A percentile compares a stretch with the other conserved stretches of the same genome.
Evolutionary conservation across 148 eudicot genomes (phyloP).

Genomic region (Tetragonia tetragonoides): DNA sequence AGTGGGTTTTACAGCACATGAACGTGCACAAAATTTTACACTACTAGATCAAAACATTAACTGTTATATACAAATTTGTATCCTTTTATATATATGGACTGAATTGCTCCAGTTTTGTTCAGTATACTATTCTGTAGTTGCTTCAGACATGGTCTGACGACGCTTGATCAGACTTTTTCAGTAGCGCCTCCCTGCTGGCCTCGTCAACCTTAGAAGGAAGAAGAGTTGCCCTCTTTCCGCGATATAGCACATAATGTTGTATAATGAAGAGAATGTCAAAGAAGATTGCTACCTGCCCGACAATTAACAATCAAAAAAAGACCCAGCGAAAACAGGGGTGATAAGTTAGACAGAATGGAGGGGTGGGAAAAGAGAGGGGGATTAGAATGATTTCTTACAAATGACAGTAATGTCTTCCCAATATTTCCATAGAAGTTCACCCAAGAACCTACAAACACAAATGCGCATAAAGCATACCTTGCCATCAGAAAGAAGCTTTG

Average conservation of each 20-base stretch:
- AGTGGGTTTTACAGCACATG: not conserved
- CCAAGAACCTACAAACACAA: slow-evolving; percentile 61
- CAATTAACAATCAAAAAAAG: no score
- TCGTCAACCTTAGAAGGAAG: slow-evolving; percentile 26
- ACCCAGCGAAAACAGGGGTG: no score
- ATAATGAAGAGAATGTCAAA: slow-evolving; percentile 75
- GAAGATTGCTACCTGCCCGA: slow-evolving; percentile 69
- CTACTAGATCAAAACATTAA: not conserved
- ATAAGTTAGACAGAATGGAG: no score
- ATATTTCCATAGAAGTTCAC: slow-evolving; percentile 91
- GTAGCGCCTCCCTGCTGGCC: slow-evolving; percentile 43
- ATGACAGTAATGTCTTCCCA: slow-evolving; percentile 84
- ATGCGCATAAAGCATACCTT: not conserved
- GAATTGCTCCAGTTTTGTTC: not conserved
- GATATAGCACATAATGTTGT: slow-evolving; percentile 87
- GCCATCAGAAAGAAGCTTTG: not conserved
- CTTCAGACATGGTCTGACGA: slow-evolving; percentile 34
- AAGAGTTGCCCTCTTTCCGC: slow-evolving; percentile 34
- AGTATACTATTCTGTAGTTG: not conserved
- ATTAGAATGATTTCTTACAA: slow-evolving; percentile 54
- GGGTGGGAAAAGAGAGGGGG: no score
- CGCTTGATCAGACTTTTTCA: slow-evolving; percentile 32
- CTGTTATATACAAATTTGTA: not conserved
- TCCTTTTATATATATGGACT: not conserved
- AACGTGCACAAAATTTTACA: not conserved